Percentiles rank a stretch among this genome's conserved stretches.
phyloP scores from a whole-genome alignment of 306 rosid genomes.

The Quillaja saponaria region DNA sequence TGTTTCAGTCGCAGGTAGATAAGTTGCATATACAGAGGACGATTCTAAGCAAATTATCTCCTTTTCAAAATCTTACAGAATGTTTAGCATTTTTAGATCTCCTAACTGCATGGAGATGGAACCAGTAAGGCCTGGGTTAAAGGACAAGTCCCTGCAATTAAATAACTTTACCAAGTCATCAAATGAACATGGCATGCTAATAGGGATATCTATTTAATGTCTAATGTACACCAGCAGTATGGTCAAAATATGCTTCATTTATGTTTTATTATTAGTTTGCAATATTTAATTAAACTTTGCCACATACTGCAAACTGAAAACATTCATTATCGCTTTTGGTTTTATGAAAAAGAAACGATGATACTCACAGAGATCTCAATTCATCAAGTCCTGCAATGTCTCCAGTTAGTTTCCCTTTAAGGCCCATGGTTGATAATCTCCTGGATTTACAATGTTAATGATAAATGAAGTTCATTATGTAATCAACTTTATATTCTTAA shows the following conservation, averaged over 20 bases:
- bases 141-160: slow-evolving; percentile 73
- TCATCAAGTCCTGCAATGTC: slow-evolving; percentile 69
- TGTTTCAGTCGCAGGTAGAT: background rate
- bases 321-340: background rate
- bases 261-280: no score
- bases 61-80: slow-evolving; percentile 60
- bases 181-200: slow-evolving; percentile 14
- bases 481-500: no score
- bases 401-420: slow-evolving; percentile 64
- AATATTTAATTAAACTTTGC: background rate
- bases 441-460: slow-evolving; percentile 38
- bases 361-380: slow-evolving; percentile 71
- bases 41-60: slow-evolving; percentile 15
- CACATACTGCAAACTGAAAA: slow-evolving; percentile 6
- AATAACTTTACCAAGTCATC: slow-evolving; percentile 23
- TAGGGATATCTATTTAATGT: slow-evolving; percentile 15
- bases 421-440: slow-evolving; percentile 68
- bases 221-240: background rate
- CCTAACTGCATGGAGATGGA: slow-evolving; percentile 55
- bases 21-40: slow-evolving; percentile 15
- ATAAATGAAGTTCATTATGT: no score
- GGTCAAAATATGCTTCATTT: background rate
- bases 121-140: slow-evolving; percentile 57
- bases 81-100: slow-evolving; percentile 53
- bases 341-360: background rate